phyloP scores from a whole-genome alignment of 2,329 filamentous ascomycete genomes.

The Aspergillus sp. region DNA sequence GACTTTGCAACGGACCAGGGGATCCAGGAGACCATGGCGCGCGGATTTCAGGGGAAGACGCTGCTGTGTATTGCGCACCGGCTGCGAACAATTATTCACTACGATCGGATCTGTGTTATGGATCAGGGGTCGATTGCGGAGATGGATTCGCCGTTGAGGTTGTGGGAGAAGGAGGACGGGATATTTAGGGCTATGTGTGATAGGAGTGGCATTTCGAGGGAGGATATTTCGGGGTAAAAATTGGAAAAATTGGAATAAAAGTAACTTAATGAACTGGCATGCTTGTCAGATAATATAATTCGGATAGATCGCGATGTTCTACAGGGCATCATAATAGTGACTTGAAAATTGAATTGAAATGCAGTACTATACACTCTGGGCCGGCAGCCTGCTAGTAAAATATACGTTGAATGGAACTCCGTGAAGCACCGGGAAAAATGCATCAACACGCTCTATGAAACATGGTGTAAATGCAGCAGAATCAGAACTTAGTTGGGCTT shows the following conservation, averaged over 20 bases:
- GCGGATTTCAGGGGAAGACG: slow-evolving; percentile 82
- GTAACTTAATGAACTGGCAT: background rate
- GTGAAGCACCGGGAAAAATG: background rate
- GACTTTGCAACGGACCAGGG: slow-evolving; percentile 95
- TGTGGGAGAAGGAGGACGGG: slow-evolving; percentile 69
- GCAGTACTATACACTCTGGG: slow-evolving; percentile 8
- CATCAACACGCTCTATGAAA: slow-evolving; percentile 7
- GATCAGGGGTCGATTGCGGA: slow-evolving; percentile 85
- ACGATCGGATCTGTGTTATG: slow-evolving; percentile 97
- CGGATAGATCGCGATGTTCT: too few relatives aligned
- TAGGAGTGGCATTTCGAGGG: slow-evolving; percentile 68
- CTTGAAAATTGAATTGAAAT: background rate
- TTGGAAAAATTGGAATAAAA: background rate
- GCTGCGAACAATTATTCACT: slow-evolving; percentile 86
- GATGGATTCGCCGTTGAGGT: slow-evolving; percentile 70
- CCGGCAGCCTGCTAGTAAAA: slow-evolving; percentile 3
- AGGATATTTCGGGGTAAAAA: slow-evolving; percentile 26
- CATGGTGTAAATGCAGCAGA: slow-evolving; percentile 2
- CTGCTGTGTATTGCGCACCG: slow-evolving; percentile 90
- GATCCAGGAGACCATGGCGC: slow-evolving; percentile 85
- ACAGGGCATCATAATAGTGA: background rate
- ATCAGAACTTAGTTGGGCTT: slow-evolving; percentile 3
- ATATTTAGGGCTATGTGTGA: slow-evolving; percentile 93
- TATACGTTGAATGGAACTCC: slow-evolving; percentile 2
- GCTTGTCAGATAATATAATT: too few relatives aligned